phyloP scores from a whole-genome alignment of 352 stramenopile species.

The Globisporangium paroecandrum region DNA sequence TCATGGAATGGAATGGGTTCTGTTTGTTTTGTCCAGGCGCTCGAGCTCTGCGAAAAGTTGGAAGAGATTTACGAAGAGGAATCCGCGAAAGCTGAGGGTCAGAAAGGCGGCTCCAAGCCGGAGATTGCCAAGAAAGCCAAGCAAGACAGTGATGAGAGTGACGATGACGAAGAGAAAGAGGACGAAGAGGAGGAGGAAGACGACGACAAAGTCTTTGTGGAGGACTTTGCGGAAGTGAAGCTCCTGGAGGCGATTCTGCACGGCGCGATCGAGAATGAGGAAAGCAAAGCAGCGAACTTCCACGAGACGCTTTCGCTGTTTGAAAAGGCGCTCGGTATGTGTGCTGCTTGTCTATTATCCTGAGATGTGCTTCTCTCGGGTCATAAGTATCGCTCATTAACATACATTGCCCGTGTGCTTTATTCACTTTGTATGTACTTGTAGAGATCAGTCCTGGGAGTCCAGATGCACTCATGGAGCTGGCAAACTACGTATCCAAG shows the following conservation, averaged over 20 bases:
- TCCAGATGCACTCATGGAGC: constrained; percentile 66
- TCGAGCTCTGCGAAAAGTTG: constrained; percentile 27
- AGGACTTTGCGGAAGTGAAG: constrained; percentile 53
- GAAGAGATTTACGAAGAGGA: constrained; percentile 40
- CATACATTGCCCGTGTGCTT: background rate
- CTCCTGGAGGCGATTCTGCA: constrained; percentile 65
- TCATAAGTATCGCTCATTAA: background rate
- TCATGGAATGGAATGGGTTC: background rate
- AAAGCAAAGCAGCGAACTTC: constrained; percentile 27
- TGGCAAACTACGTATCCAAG: constrained; percentile 59
- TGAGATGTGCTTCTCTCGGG: background rate
- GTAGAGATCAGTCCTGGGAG: constrained; percentile 52
- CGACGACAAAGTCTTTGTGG: constrained; percentile 40
- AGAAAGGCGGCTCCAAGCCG: background rate
- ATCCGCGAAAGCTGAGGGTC: constrained; percentile 7
- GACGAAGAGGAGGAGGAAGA: constrained; percentile 25
- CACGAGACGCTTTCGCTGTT: constrained; percentile 55
- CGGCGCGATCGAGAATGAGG: constrained; percentile 35
- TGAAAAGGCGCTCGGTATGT: constrained; percentile 42
- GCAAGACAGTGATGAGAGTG: constrained; percentile 1
- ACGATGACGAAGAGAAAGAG: constrained; percentile 18
- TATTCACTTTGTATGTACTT: background rate
- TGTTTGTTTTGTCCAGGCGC: constrained; percentile 15
- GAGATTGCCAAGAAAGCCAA: background rate
- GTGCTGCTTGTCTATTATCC: background rate